Conservation (phyloP, 169 alveolate species). For the Neospora caninum region DNA sequence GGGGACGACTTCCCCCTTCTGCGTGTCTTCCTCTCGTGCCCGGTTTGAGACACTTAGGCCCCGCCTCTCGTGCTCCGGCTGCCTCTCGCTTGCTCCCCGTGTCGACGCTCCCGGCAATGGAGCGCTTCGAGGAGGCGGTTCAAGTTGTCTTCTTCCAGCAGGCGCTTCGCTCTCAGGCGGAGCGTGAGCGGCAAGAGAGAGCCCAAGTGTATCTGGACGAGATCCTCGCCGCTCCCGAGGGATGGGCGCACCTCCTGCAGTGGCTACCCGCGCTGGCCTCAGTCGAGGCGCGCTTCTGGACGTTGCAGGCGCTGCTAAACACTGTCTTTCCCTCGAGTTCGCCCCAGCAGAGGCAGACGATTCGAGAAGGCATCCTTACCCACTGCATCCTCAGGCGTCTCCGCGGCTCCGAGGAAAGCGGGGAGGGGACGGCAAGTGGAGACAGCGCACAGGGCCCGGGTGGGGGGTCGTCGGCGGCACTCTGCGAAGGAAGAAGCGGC, state of each 20-base stretch:
- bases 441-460: no score
- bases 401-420: neutral
- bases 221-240: neutral
- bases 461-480: no score
- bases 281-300: constrained; percentile 32
- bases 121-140: constrained; percentile 10
- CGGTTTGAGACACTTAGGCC: no score
- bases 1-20: no score
- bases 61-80: neutral
- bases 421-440: no score
- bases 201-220: constrained; percentile 9
- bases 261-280: neutral
- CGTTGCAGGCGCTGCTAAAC: neutral
- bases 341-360: neutral
- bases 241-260: constrained; percentile 12
- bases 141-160: neutral
- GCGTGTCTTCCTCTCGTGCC: no score
- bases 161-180: neutral
- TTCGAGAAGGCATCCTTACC: neutral
- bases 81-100: neutral
- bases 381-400: neutral
- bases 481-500: no score
- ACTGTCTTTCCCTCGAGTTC: neutral
- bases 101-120: constrained; percentile 17
- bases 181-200: neutral